phyloP scores from a whole-genome alignment of 164 flowering plant species.

The Chloranthus sessilifolius region DNA sequence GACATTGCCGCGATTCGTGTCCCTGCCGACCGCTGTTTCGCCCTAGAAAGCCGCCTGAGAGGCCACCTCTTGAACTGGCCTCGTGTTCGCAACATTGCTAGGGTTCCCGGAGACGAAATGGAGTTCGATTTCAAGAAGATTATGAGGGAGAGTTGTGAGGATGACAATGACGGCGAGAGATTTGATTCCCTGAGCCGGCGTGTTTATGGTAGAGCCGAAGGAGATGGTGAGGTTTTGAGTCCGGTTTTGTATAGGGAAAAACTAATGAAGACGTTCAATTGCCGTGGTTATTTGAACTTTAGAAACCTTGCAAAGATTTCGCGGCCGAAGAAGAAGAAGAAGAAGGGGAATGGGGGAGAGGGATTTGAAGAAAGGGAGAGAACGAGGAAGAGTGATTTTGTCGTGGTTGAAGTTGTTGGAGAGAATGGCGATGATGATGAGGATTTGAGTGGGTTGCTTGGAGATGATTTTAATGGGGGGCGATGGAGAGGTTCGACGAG shows the following conservation, averaged over 20 bases:
- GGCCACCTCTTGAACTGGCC: constrained; percentile 98
- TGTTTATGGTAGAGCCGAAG: constrained; percentile 48
- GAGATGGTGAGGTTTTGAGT: constrained; percentile 50
- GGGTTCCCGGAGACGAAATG: constrained; percentile 83
- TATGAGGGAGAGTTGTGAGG: constrained; percentile 1
- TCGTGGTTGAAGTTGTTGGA: constrained; percentile 57
- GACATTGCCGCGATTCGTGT: constrained; percentile 75
- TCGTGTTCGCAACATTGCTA: constrained; percentile 74
- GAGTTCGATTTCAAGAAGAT: constrained; percentile 36
- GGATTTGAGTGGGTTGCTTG: constrained; percentile 60
- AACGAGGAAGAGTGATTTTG: constrained; percentile 37
- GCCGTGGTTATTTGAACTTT: constrained; percentile 61
- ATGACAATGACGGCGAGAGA: constrained; percentile 17
- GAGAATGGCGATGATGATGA: constrained; percentile 36
- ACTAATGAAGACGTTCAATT: constrained; percentile 62
- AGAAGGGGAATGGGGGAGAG: constrained; percentile 18
- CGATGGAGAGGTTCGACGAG: constrained; percentile 86
- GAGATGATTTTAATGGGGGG: constrained; percentile 49
- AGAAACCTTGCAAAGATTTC: constrained; percentile 78
- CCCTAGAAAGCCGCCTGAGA: constrained; percentile 67
- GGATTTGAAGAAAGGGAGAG: constrained; percentile 21
- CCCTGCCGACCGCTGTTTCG: constrained; percentile 58
- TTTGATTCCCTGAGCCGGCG: constrained; percentile 41
- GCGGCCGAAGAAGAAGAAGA: constrained; percentile 55
- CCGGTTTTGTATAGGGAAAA: constrained; percentile 71